Evolutionary conservation across 192 early-diverging fungal genomes (phyloP), one percentile per base, ranked within the genome.

Genomic region (Backusella westeae): DNA sequence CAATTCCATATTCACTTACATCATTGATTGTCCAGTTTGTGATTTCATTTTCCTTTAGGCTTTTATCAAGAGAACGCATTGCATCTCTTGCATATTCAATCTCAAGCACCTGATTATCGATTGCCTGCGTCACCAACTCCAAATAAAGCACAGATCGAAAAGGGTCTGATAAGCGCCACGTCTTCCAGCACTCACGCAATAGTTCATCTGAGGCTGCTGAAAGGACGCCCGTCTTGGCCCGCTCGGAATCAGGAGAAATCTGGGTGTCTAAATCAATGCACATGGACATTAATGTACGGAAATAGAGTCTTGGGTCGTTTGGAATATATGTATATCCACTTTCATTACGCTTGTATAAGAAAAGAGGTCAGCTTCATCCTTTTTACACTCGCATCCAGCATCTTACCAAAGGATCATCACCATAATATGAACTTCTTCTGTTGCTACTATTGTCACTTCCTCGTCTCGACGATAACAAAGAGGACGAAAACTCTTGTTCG

Each of bases 131-230:
- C 19, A 90, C 52, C 12, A 82, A 72, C 29, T 90, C 85, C 41
- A 90, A 75, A 38, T 85, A 79, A 12, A 88, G 80, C 4, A 90
- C 82, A 71, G 85, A 82, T 71, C 87, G 75, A 75, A 83, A 90
- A 34, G 83, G 80, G 1, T 81, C 75, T 0, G 90, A 85, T n/a
- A 94, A 39, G 69, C 89, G 81, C 93, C 92, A 93, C 3, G 91
- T 85, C 21, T 91, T 77, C 44, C 85, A 88, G 73, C 90, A 92
- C 49, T 94, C 93, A 19, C 85, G 90, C 29, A 94, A 75, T 0
- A 94, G 67, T 4, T 87, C 84, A 29, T 87, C 83, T n/a, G 86
- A 89, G 29, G 77, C 69, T 39, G 87, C 83, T 9, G 91, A 89
- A 0, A 94, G 73, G 14, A 85, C 74, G 65, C 73, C 80, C 21